Percentiles rank a stretch among this genome's conserved stretches.
phyloP scores from a whole-genome alignment of 257 asterid genomes.

The Nicotiana paniculata region DNA sequence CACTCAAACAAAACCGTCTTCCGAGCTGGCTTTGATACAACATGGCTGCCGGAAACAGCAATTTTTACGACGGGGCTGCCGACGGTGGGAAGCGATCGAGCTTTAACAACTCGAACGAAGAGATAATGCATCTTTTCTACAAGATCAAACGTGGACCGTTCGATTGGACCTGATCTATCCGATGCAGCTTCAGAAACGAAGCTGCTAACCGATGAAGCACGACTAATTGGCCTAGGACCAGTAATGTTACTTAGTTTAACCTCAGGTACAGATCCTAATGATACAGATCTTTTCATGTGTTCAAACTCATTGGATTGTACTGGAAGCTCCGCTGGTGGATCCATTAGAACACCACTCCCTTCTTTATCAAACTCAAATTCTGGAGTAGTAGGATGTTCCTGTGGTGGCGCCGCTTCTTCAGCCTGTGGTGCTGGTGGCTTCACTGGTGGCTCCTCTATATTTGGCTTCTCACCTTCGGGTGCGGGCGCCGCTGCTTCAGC shows the following conservation, averaged over 20 bases:
- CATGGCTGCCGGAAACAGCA: conserved; percentile 58
- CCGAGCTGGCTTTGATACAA: conserved; percentile 65
- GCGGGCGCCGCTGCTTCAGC: neutral
- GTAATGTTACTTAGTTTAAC: conserved; percentile 33
- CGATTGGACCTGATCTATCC: conserved; percentile 40
- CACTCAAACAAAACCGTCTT: conserved; percentile 58
- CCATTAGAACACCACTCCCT: conserved; percentile 11
- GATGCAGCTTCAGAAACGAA: conserved; percentile 53
- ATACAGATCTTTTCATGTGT: conserved; percentile 44
- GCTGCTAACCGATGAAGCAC: conserved; percentile 68
- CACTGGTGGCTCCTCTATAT: conserved; percentile 20
- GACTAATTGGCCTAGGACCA: conserved; percentile 61
- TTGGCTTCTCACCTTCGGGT: conserved; percentile 15
- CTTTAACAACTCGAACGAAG: conserved; percentile 67
- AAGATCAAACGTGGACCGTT: conserved; percentile 71
- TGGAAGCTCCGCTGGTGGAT: conserved; percentile 16
- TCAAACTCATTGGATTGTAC: conserved; percentile 15
- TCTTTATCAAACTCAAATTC: conserved; percentile 7
- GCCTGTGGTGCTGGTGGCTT: conserved; percentile 3
- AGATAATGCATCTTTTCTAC: conserved; percentile 89
- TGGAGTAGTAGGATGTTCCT: conserved; percentile 13
- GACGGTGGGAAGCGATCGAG: conserved; percentile 64
- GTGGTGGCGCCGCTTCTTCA: conserved; percentile 19
- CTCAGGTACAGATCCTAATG: conserved; percentile 33
- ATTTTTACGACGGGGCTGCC: conserved; percentile 70